These are phyloP conservation scores for Colletotrichum gloeosporioides DNA, from an alignment of 2,329 filamentous ascomycete genomes.

Conservation along the genomic window DNA sequence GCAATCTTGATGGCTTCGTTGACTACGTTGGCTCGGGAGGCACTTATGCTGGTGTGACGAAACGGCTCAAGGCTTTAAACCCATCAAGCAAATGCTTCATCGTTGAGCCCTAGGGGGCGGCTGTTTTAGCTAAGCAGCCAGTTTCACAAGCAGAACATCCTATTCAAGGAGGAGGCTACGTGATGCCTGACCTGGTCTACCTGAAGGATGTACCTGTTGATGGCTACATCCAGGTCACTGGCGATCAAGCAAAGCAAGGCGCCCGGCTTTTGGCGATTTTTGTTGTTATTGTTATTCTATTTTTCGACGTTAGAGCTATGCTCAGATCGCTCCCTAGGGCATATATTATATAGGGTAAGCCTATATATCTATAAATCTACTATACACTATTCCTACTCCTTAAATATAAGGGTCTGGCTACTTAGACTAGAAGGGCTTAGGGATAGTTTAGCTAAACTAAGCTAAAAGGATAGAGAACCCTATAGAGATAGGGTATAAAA, in stretches of 20 bases:
- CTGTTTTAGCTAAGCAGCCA: neutral
- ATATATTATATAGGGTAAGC: neutral
- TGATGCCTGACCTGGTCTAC: neutral
- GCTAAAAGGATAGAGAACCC: too few relatives aligned
- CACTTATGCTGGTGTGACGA: neutral
- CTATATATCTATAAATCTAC: neutral
- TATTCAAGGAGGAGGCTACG: neutral
- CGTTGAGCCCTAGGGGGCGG: neutral
- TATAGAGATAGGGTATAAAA: too few relatives aligned
- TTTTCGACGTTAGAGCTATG: neutral
- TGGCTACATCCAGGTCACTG: neutral
- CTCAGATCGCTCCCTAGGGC: neutral
- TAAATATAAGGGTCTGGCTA: too few relatives aligned
- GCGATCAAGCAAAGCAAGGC: neutral
- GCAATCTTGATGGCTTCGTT: neutral
- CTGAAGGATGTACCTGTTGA: neutral
- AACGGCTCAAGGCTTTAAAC: neutral
- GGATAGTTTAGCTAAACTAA: too few relatives aligned
- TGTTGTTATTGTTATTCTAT: neutral
- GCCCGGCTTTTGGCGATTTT: neutral
- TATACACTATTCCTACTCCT: neutral
- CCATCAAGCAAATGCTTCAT: neutral
- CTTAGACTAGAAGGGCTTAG: too few relatives aligned
- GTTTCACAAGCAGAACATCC: neutral
- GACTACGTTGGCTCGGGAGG: neutral